Evolutionary conservation across 75 land plant genomes (phyloP).

Genomic region (Ceratopteris richardii): DNA sequence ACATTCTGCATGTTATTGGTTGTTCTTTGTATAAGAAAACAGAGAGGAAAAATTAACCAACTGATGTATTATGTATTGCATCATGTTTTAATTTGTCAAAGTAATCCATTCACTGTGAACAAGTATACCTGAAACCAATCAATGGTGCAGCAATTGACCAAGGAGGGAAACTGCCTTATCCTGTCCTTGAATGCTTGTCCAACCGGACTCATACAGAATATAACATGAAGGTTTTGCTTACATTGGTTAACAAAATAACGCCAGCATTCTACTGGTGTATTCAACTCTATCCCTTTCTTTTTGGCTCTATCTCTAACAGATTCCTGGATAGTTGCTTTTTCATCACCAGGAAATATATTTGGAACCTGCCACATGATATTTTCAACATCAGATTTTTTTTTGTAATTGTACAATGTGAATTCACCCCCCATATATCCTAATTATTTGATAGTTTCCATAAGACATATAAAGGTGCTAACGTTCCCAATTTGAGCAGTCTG

Average conservation of each 20-base stretch:
- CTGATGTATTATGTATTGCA: too few relatives aligned
- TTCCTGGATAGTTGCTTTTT: constrained; percentile 31
- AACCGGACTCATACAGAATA: constrained; percentile 43
- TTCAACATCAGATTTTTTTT: too few relatives aligned
- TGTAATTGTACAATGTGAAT: not conserved
- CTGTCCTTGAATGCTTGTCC: constrained; percentile 42
- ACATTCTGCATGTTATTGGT: too few relatives aligned
- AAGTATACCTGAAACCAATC: constrained; percentile 34
- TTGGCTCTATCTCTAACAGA: constrained; percentile 24
- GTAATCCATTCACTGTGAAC: too few relatives aligned
- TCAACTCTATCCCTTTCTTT: constrained; percentile 18
- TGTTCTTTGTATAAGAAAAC: too few relatives aligned
- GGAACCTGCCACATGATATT: constrained; percentile 22
- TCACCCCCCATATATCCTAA: too few relatives aligned
- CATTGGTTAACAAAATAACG: constrained; percentile 33
- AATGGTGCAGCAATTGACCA: constrained; percentile 39
- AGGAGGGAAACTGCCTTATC: constrained; percentile 31
- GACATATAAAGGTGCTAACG: too few relatives aligned
- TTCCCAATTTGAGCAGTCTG: not conserved
- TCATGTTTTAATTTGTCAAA: too few relatives aligned
- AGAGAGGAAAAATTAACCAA: too few relatives aligned
- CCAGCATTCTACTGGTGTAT: constrained; percentile 31
- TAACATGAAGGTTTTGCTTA: constrained; percentile 30
- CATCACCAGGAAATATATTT: constrained; percentile 36
- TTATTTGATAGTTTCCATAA: too few relatives aligned